These are phyloP conservation scores for Dalbergia cochinchinensis DNA, from an alignment of 306 rosid genomes.

Conservation along the genomic window DNA sequence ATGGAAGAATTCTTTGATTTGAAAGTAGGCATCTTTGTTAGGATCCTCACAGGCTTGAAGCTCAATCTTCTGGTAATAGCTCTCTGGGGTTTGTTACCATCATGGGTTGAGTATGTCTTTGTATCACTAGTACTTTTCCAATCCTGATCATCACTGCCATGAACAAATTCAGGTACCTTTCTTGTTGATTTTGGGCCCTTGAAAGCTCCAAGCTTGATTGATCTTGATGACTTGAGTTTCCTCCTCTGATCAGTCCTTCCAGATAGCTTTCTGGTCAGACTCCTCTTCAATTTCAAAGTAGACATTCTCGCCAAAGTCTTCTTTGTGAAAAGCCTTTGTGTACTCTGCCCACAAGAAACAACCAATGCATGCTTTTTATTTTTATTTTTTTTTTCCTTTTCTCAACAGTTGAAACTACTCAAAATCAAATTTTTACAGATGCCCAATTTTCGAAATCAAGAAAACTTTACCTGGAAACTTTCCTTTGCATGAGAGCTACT, in stretches of 20 bases:
- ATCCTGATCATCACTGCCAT: constrained; percentile 40
- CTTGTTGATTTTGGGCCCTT: constrained; percentile 47
- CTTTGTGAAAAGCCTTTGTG: constrained; percentile 45
- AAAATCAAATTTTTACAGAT: constrained; percentile 25
- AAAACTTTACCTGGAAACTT: constrained; percentile 60
- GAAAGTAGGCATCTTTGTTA: constrained; percentile 52
- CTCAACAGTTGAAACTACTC: constrained; percentile 20
- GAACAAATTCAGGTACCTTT: constrained; percentile 46
- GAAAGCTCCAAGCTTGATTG: constrained; percentile 46
- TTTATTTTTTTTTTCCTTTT: not conserved
- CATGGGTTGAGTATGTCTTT: constrained; percentile 36
- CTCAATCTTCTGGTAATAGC: constrained; percentile 61
- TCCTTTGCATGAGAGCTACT: constrained; percentile 66
- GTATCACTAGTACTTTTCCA: constrained; percentile 33
- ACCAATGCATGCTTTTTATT: constrained; percentile 18
- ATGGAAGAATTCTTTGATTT: constrained; percentile 57
- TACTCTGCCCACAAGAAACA: constrained; percentile 58
- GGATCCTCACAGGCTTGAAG: constrained; percentile 66
- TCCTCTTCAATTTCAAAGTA: constrained; percentile 66
- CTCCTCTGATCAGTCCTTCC: constrained; percentile 60
- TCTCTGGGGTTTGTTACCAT: constrained; percentile 55
- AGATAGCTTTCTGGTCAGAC: constrained; percentile 55
- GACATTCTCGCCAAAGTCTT: constrained; percentile 62
- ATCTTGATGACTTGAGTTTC: constrained; percentile 56
- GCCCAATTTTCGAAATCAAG: constrained; percentile 7